A percentile compares a stretch with the other conserved stretches of the same genome.
Evolutionary conservation across 345 rosid species (phyloP).

Genomic region (Lumnitzera littorea): DNA sequence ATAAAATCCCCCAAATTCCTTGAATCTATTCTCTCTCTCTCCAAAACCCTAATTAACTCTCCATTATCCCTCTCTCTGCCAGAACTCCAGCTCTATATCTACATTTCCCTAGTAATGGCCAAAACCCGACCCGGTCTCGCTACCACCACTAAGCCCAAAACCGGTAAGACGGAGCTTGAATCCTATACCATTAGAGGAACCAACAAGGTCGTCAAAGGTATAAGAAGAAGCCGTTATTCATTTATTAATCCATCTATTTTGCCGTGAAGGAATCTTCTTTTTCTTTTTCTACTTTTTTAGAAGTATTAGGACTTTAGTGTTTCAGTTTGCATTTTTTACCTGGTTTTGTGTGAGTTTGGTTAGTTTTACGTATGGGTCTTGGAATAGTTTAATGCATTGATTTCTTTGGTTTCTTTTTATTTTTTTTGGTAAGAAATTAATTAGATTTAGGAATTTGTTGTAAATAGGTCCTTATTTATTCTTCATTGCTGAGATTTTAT

Average conservation of each 20-base stretch:
- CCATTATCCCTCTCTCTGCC: background rate
- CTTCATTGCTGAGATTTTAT: too few relatives aligned
- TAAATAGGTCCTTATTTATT: too few relatives aligned
- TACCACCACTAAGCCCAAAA: constrained; percentile 21
- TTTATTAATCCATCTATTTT: too few relatives aligned
- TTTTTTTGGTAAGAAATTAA: too few relatives aligned
- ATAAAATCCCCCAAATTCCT: background rate
- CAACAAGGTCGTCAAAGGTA: constrained; percentile 18
- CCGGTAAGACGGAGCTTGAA: constrained; percentile 15
- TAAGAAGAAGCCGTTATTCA: background rate
- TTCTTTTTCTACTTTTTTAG: background rate
- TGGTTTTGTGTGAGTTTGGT: background rate
- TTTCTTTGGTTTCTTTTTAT: too few relatives aligned
- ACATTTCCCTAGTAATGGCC: constrained; percentile 37
- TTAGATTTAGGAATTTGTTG: too few relatives aligned
- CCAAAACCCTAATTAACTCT: constrained; percentile 3
- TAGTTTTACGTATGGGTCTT: background rate
- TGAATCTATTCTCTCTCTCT: constrained; percentile 1
- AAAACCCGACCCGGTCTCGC: constrained; percentile 60
- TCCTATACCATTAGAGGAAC: constrained; percentile 22
- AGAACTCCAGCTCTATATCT: constrained; percentile 1
- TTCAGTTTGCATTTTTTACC: constrained; percentile 3
- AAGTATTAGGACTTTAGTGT: constrained; percentile 1
- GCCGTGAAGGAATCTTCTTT: background rate
- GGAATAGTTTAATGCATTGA: too few relatives aligned